Percentiles rank a stretch among this genome's conserved stretches.
Conservation (phyloP, 1,139 yeast genomes). For the Geotrichum siamense region DNA sequence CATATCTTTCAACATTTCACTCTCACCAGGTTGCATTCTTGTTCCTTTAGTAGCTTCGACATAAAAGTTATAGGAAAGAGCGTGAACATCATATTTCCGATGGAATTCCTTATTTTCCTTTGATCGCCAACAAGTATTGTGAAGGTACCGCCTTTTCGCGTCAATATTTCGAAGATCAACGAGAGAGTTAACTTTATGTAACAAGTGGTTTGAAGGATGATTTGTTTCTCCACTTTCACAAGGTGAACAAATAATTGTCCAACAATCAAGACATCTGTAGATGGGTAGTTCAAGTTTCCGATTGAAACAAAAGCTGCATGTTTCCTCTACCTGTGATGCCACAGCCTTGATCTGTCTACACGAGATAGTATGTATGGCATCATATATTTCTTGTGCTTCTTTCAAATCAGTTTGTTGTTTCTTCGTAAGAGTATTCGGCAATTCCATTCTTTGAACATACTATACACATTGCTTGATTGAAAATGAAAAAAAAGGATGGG, state of each 20-base stretch:
- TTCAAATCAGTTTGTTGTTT: background rate
- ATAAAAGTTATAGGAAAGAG: background rate
- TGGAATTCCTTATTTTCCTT: background rate
- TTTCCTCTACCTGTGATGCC: background rate
- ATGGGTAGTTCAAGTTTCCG: background rate
- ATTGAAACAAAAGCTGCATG: background rate
- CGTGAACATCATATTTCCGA: background rate
- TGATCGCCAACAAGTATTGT: background rate
- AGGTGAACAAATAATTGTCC: background rate
- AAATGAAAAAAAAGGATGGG: too few species aligned
- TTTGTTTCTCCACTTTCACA: constrained; percentile 3
- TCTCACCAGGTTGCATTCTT: constrained; percentile 21
- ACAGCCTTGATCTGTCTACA: background rate
- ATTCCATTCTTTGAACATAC: too few species aligned
- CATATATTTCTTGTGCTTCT: background rate
- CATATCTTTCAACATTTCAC: constrained; percentile 27
- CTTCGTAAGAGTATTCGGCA: too few species aligned
- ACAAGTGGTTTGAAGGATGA: background rate
- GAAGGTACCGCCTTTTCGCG: background rate
- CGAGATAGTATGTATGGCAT: background rate
- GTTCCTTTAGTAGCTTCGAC: background rate
- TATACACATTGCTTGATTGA: too few species aligned
- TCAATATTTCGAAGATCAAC: background rate
- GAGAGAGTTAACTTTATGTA: background rate
- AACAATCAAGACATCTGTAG: constrained; percentile 2